Percentiles rank a stretch among this genome's conserved stretches.
Evolutionary conservation across 441 rosid genomes (phyloP).

Genomic region (Syzygium malaccense): DNA sequence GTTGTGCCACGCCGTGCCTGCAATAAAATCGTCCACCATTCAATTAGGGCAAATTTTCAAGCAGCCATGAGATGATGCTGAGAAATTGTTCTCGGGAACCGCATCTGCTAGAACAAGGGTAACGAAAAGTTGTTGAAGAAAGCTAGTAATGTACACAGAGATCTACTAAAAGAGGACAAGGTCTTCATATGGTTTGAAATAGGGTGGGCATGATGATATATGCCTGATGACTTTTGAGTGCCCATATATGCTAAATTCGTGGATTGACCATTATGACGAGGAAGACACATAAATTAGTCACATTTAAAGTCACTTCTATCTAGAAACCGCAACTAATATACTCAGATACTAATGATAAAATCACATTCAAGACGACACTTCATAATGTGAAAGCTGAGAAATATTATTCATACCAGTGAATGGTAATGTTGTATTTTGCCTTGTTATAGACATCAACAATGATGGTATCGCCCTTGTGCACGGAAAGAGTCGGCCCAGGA

Average conservation of each 20-base stretch:
- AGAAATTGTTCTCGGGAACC: background rate
- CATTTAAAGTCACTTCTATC: background rate
- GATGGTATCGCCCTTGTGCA: slow-evolving; percentile 38
- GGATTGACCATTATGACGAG: background rate
- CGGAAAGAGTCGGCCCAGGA: slow-evolving; percentile 57
- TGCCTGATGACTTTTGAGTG: background rate
- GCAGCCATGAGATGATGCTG: background rate
- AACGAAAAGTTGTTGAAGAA: background rate
- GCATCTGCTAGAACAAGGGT: background rate
- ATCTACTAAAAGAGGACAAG: background rate
- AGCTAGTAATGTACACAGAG: background rate
- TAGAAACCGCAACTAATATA: background rate
- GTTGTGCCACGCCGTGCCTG: slow-evolving; percentile 26
- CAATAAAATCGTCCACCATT: background rate
- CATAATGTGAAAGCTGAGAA: no score
- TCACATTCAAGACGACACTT: background rate
- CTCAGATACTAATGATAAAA: background rate
- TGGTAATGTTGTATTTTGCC: slow-evolving; percentile 32
- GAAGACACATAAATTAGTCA: background rate
- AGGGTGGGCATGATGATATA: background rate
- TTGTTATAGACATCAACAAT: slow-evolving; percentile 32
- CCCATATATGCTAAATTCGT: background rate
- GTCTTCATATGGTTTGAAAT: background rate
- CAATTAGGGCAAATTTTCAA: background rate
- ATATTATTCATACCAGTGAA: slow-evolving; percentile 33